Conservation (phyloP, 2,329 filamentous ascomycete species). For the Parascedosporium putredinis region DNA sequence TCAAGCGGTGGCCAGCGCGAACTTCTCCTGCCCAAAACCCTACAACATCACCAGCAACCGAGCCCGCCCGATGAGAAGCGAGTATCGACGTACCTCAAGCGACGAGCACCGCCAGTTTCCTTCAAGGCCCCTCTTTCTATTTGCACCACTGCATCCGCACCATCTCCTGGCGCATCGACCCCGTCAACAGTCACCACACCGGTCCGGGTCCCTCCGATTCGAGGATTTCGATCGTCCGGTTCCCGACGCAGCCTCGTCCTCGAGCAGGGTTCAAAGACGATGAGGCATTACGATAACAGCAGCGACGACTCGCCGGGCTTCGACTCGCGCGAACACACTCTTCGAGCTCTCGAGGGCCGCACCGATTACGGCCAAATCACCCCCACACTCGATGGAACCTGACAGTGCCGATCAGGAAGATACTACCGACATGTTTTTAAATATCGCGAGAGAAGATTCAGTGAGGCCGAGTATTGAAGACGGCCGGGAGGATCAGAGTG, state of each 20-base stretch:
- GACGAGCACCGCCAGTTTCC: conserved; percentile 31
- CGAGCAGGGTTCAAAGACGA: conserved; percentile 40
- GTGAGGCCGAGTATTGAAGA: conserved; percentile 18
- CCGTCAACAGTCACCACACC: conserved; percentile 19
- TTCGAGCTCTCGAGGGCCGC: conserved; percentile 40
- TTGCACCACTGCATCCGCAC: conserved; percentile 16
- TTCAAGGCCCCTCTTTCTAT: conserved; percentile 25
- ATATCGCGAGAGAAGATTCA: conserved; percentile 45
- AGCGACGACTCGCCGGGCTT: conserved; percentile 24
- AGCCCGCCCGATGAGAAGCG: conserved; percentile 39
- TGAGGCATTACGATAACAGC: conserved; percentile 33
- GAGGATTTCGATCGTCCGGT: conserved; percentile 45
- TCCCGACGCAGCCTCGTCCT: conserved; percentile 43
- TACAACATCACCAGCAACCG: conserved; percentile 17
- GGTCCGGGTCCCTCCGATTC: conserved; percentile 41
- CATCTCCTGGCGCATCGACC: conserved; percentile 7
- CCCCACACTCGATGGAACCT: conserved; percentile 11
- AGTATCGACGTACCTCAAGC: conserved; percentile 15
- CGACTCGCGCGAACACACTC: conserved; percentile 35
- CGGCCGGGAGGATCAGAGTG: conserved; percentile 24
- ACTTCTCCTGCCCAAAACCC: conserved; percentile 33
- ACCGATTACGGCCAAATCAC: conserved; percentile 18
- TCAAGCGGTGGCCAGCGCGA: conserved; percentile 34
- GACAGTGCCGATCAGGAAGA: conserved; percentile 35
- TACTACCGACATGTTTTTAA: conserved; percentile 48